phyloP scores from a whole-genome alignment of 140 eudicot species.

The Bidens hawaiensis region DNA sequence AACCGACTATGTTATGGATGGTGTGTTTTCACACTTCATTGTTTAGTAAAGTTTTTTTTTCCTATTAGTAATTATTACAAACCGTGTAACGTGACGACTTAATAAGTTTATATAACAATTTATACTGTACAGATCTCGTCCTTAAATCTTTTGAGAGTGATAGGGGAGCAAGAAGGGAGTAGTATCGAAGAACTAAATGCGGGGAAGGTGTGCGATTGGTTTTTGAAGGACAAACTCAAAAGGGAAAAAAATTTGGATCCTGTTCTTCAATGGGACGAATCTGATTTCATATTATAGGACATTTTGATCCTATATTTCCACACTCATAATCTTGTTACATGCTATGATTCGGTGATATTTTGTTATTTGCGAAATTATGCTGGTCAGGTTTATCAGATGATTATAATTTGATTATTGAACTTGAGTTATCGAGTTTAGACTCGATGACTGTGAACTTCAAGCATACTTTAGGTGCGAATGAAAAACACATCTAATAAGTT shows the following conservation, averaged over 20 bases:
- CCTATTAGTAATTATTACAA: too few relatives aligned
- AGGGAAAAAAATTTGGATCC: conserved; percentile 75
- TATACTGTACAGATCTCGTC: conserved; percentile 62
- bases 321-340: background rate
- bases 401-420: too few relatives aligned
- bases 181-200: conserved; percentile 88
- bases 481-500: too few relatives aligned
- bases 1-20: too few relatives aligned
- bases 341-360: background rate
- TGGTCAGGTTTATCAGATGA: background rate
- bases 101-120: background rate
- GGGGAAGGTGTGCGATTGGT: conserved; percentile 90
- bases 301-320: background rate
- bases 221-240: conserved; percentile 78
- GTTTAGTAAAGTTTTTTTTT: too few relatives aligned
- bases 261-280: conserved; percentile 85
- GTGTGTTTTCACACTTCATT: too few relatives aligned
- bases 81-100: too few relatives aligned
- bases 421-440: too few relatives aligned
- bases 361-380: background rate
- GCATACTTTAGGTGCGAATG: too few relatives aligned
- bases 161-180: conserved; percentile 81
- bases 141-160: conserved; percentile 70
- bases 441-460: too few relatives aligned
- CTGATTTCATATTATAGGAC: conserved; percentile 38